Base-by-base conservation (phyloP, 1,284 basidiomycete species). In the Erythrobasidium hasegawianum region DNA sequence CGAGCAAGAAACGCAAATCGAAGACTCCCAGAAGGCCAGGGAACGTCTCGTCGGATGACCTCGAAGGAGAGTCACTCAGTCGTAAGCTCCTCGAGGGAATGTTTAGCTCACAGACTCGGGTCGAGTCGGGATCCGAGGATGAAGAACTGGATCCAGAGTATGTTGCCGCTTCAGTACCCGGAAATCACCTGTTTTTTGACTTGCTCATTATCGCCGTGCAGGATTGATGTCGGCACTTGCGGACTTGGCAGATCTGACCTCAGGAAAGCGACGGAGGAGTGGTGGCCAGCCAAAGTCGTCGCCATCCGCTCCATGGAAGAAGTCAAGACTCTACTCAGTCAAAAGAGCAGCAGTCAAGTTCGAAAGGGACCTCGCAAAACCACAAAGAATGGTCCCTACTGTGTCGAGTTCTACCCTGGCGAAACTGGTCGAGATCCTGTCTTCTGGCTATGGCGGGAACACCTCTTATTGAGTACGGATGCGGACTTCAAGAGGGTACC, bases 251-350 rank as follows among this genome's bases (percentile, higher is more conserved):
- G 14, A 45, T 47, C 43, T 47, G n/a, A 24, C n/a, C 4, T 47
- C 43, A 62, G 33, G 18, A 55, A 41, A n/a, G n/a, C n/a, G n/a
- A n/a, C n/a, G 29, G 45, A 62, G 26, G 59, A 27, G 14, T 62
- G 52, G 50, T 62, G 59, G 59, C 59, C 59, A 13, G 50, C 49
- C n/a, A 49, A 50, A 39, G 49, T 62, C 13, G 14, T 62, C 18
- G 39, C 2, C 2, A 45, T 40, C 26, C 13, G 18, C 11, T 24
- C 13, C 10, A 38, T 22, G 26, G 14, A 16, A 18, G 38, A 33
- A 5, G 33, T 22, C 13, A 33, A 22, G 1, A 22, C 8, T 22
- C 16, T 7, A n/a, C 4, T 39, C 22, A 24, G 33, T 7, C 26
- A 45, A 20, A 18, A 22, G 22, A 64, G 54, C 16, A 39, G 39